Base-by-base conservation (phyloP, 2,329 filamentous ascomycete genomes). In the Exserohilum rostratum region DNA sequence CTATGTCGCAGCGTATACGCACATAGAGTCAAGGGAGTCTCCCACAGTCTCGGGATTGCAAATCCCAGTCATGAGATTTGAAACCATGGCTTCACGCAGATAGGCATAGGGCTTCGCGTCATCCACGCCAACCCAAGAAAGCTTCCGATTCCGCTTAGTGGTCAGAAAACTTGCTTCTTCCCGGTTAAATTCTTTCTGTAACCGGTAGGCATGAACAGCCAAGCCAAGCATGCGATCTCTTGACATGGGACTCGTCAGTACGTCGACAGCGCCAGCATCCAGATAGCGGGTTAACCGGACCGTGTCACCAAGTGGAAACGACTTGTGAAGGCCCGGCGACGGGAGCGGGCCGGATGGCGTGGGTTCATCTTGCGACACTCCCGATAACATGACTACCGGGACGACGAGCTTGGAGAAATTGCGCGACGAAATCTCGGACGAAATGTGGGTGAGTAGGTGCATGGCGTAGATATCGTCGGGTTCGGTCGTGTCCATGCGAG, bases 51-150 rank as follows among this genome's bases (percentile, higher is more conserved):
- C 86, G 70, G 78, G 85, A 60, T 89, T 90, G 75, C 93, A 96
- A 50, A 96, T 96, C 33, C 90, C 87, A 67, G 88, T 89, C 90
- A 96, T 95, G 53, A 97, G 82, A 52, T 88, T 88, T 1, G 91
- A 95, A 5, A 97, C 93, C 91, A 97, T 96, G 45, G 90, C 90
- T 77, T 97, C 93, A 56, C 93, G 84, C 50, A 97, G 78, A 76
- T 96, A 96, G 13, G 91, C 88, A 77, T 92, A 96, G 1, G 92
- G 91, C 71, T 93, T 89, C 65, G 91, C 85, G 63, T 93, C 90
- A 68, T 90, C 86, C 10, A 96, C 84, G 22, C 93, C 92, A 37
- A 96, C 91, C 93, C 93, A 96, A 0, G 93, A 96, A 48, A 91
- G 85, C 75, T 96, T 96, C 50, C 92, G 85, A 39, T 88, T 87